Evolutionary conservation across 106 monocot species (phyloP).

Genomic region (Ottelia alismoides): DNA sequence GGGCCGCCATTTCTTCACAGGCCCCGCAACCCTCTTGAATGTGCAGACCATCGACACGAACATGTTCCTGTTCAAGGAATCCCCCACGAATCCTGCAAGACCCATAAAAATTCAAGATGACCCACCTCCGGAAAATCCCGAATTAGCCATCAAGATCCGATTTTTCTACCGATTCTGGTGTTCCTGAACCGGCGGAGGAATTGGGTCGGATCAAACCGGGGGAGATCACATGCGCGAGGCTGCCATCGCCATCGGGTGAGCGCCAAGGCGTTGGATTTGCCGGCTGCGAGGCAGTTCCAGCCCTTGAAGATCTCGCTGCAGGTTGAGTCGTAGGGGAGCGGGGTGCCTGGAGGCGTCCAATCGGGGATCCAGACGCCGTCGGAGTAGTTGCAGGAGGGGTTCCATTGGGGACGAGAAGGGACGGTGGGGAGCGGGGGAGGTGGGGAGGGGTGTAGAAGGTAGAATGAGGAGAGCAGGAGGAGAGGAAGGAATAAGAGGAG

Average conservation of each 20-base stretch:
- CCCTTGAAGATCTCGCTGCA: slow-evolving; percentile 97
- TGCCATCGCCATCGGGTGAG: slow-evolving; percentile 72
- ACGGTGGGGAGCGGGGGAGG: too few relatives aligned
- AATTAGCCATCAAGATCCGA: too few relatives aligned
- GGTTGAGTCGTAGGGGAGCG: slow-evolving; percentile 35
- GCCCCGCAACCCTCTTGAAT: slow-evolving; percentile 29
- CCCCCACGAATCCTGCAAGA: slow-evolving; percentile 78
- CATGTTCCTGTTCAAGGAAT: slow-evolving; percentile 88
- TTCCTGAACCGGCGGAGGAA: slow-evolving; percentile 59
- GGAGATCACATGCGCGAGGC: slow-evolving; percentile 49
- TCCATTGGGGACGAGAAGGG: too few relatives aligned
- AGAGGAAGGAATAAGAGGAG: too few relatives aligned
- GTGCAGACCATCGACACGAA: slow-evolving; percentile 72
- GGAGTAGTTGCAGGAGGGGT: slow-evolving; percentile 61
- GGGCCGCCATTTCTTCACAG: slow-evolving; percentile 80
- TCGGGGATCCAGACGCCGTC: slow-evolving; percentile 43
- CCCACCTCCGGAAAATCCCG: too few relatives aligned
- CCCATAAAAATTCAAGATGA: too few relatives aligned
- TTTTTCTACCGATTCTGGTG: slow-evolving; percentile 46
- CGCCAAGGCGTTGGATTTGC: slow-evolving; percentile 47
- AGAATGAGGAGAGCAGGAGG: too few relatives aligned
- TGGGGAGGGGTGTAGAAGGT: too few relatives aligned
- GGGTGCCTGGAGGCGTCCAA: not conserved
- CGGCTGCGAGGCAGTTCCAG: slow-evolving; percentile 66
- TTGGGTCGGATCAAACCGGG: slow-evolving; percentile 33